Evolutionary conservation across 768 basidiomycete species (phyloP).

Genomic region (Psilocybe subaeruginosa): DNA sequence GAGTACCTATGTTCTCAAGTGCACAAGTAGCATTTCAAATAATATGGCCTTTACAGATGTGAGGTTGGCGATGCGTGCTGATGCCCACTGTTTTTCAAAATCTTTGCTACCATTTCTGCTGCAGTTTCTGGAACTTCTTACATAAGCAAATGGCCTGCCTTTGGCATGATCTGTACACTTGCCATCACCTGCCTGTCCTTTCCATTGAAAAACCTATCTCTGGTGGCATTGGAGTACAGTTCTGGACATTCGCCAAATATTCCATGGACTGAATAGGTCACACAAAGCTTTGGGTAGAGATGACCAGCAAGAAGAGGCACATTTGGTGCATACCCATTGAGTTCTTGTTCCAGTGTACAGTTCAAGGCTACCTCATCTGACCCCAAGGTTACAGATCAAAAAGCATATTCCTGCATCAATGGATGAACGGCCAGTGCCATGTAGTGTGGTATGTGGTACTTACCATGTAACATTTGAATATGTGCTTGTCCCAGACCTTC

Average conservation of each 20-base stretch:
- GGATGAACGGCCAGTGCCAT: no score
- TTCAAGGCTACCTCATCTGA: neutral
- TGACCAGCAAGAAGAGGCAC: neutral
- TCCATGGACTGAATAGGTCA: neutral
- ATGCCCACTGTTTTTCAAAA: neutral
- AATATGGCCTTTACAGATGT: no score
- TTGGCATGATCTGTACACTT: neutral
- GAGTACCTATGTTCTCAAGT: no score
- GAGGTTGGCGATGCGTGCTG: neutral
- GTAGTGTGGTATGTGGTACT: neutral
- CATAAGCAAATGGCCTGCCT: neutral
- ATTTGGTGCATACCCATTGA: neutral
- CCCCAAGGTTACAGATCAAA: neutral
- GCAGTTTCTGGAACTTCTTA: neutral
- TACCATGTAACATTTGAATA: neutral
- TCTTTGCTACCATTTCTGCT: neutral
- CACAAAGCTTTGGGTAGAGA: neutral
- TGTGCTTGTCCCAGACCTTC: neutral
- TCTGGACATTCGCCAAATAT: neutral
- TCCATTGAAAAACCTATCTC: constrained; percentile 9
- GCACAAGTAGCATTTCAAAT: no score
- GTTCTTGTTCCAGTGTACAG: neutral
- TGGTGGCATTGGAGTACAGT: constrained; percentile 18
- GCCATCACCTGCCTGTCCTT: constrained; percentile 1
- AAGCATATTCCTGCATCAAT: neutral